Conservation (phyloP, 2,329 filamentous ascomycete genomes). For the Metarhizium robertsii region DNA sequence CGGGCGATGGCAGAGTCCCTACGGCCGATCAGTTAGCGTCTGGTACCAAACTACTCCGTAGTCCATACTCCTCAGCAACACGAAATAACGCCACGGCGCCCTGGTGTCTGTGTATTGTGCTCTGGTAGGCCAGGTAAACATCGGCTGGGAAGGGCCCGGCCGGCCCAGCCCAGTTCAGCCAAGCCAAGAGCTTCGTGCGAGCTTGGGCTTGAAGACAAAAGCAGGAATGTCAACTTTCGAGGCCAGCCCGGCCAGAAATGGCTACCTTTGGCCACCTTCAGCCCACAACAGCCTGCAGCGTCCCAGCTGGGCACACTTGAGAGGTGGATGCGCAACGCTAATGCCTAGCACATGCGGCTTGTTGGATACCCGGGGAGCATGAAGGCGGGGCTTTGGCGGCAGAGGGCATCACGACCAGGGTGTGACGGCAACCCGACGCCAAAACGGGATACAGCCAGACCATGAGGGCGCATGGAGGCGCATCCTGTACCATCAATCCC, state of each 20-base stretch:
- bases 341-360: slow-evolving; percentile 3
- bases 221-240: not conserved
- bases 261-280: not conserved
- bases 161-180: not conserved
- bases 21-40: not conserved
- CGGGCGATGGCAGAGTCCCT: not conserved
- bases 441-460: slow-evolving; percentile 1
- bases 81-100: not conserved
- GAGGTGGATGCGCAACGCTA: slow-evolving; percentile 4
- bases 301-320: slow-evolving; percentile 1
- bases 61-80: not conserved
- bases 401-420: slow-evolving; percentile 4
- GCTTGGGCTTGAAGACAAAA: not conserved
- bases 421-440: slow-evolving; percentile 2
- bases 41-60: not conserved
- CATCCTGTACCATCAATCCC: not conserved
- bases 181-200: not conserved
- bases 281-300: not conserved
- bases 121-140: not conserved
- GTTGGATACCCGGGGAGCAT: slow-evolving; percentile 5
- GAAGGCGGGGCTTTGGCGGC: slow-evolving; percentile 1
- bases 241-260: slow-evolving; percentile 2
- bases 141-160: not conserved
- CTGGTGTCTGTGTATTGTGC: not conserved
- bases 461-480: not conserved